Percentiles rank a stretch among this genome's conserved stretches.
Evolutionary conservation across 75 land plant species (phyloP).

Genomic region (Isoetes taiwanensis): DNA sequence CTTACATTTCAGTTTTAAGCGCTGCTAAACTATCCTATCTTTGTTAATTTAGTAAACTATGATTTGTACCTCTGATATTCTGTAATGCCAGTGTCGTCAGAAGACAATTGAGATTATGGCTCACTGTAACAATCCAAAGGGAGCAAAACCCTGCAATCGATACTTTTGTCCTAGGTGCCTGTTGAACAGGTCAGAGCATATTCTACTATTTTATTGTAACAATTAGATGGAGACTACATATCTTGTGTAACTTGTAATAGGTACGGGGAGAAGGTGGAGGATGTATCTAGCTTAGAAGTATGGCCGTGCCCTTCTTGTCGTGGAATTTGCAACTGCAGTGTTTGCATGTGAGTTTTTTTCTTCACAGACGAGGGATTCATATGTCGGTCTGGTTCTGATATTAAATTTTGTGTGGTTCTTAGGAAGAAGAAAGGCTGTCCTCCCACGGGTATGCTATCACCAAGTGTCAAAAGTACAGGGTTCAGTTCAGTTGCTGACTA

Average conservation of each 20-base stretch:
- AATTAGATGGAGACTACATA: neutral
- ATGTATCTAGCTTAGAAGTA: conserved; percentile 10
- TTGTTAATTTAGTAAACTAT: neutral
- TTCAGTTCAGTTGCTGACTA: conserved; percentile 66
- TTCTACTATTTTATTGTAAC: neutral
- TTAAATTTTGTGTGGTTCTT: neutral
- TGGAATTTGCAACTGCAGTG: conserved; percentile 71
- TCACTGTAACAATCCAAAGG: conserved; percentile 27
- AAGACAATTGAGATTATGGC: conserved; percentile 45
- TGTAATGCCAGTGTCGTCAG: conserved; percentile 58
- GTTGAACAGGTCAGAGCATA: conserved; percentile 43
- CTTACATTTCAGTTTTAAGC: too few species aligned
- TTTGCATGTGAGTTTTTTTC: conserved; percentile 49
- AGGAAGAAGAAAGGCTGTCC: conserved; percentile 62
- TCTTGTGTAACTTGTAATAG: conserved; percentile 15
- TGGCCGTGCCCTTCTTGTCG: conserved; percentile 83
- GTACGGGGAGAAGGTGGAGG: conserved; percentile 71
- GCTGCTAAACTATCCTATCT: too few species aligned
- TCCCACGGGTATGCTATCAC: conserved; percentile 54
- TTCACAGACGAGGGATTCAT: neutral
- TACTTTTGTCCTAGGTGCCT: conserved; percentile 59
- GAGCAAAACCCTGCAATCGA: conserved; percentile 27
- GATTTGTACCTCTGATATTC: neutral
- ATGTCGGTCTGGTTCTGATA: neutral
- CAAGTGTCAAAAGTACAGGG: conserved; percentile 45